A percentile compares a stretch with the other conserved stretches of the same genome.
phyloP scores from a whole-genome alignment of 2,329 filamentous ascomycete genomes.

The Penicillium hesseltinei region DNA sequence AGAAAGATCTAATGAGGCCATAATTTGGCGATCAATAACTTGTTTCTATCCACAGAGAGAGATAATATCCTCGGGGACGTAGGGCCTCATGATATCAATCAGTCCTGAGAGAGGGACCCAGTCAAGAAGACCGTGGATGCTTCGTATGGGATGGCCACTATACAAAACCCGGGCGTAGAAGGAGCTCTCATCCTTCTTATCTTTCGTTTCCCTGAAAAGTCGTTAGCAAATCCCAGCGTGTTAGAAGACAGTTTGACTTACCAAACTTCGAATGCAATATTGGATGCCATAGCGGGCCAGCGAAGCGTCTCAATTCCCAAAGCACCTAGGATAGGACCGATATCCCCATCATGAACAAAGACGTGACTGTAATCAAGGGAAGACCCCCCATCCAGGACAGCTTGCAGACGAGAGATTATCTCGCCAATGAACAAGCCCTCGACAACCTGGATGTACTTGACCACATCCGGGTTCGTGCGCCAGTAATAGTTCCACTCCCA shows the following conservation, averaged over 20 bases:
- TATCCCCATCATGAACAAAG: conserved; percentile 42
- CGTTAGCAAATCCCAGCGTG: background rate
- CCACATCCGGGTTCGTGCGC: conserved; percentile 34
- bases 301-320: conserved; percentile 37
- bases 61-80: conserved; percentile 29
- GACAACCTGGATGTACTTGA: conserved; percentile 38
- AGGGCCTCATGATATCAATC: conserved; percentile 29
- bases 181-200: background rate
- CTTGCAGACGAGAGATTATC: conserved; percentile 32
- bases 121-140: conserved; percentile 31
- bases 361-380: conserved; percentile 34
- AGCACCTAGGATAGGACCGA: conserved; percentile 37
- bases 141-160: conserved; percentile 31
- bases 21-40: too few relatives aligned
- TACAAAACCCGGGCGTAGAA: conserved; percentile 33
- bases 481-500: conserved; percentile 46
- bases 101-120: conserved; percentile 29
- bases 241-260: conserved; percentile 11
- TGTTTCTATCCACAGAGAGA: conserved; percentile 22
- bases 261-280: conserved; percentile 42
- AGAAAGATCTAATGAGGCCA: background rate
- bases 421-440: conserved; percentile 42
- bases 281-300: conserved; percentile 43
- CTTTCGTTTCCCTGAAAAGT: conserved; percentile 12
- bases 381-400: conserved; percentile 24